These are phyloP conservation scores for Ceratobasidium sp. DNA, from an alignment of 1,284 basidiomycete genomes.

Conservation along the genomic window DNA sequence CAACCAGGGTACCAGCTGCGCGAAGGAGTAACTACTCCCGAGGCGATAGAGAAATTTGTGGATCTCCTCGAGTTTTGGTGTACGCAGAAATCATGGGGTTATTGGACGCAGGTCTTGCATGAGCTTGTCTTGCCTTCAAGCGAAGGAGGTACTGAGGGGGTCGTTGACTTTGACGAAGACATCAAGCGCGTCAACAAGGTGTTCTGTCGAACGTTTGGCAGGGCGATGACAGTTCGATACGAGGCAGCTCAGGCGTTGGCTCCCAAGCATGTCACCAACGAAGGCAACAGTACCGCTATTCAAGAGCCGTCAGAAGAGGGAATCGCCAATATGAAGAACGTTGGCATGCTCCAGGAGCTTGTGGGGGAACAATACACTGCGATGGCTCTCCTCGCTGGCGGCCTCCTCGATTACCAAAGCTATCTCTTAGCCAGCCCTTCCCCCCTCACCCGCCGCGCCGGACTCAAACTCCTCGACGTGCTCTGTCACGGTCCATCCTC, in stretches of 20 bases:
- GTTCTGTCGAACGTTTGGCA: conserved; percentile 12
- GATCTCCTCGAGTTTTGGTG: conserved; percentile 15
- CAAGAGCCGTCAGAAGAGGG: conserved; percentile 35
- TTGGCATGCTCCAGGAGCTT: conserved; percentile 7
- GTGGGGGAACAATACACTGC: conserved; percentile 31
- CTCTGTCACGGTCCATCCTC: conserved; percentile 22
- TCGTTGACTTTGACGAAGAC: conserved; percentile 7
- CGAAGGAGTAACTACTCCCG: conserved; percentile 24
- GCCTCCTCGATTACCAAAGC: conserved; percentile 21
- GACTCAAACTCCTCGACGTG: conserved; percentile 14
- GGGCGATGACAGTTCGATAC: neutral
- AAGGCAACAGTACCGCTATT: neutral
- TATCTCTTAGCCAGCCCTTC: conserved; percentile 11
- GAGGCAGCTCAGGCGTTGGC: conserved; percentile 36
- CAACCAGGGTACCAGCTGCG: conserved; percentile 27
- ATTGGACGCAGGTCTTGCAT: conserved; percentile 2
- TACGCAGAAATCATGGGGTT: conserved; percentile 4
- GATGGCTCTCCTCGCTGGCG: conserved; percentile 7
- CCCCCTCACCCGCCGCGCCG: conserved; percentile 38
- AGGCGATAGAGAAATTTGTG: conserved; percentile 25
- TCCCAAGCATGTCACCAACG: neutral
- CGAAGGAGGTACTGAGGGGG: conserved; percentile 15
- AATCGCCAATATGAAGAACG: conserved; percentile 38
- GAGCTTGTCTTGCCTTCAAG: conserved; percentile 28
- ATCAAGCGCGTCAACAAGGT: conserved; percentile 12